Evolutionary conservation across 2,329 filamentous ascomycete species (phyloP).

Genomic region (Talaromyces amestolkiae): DNA sequence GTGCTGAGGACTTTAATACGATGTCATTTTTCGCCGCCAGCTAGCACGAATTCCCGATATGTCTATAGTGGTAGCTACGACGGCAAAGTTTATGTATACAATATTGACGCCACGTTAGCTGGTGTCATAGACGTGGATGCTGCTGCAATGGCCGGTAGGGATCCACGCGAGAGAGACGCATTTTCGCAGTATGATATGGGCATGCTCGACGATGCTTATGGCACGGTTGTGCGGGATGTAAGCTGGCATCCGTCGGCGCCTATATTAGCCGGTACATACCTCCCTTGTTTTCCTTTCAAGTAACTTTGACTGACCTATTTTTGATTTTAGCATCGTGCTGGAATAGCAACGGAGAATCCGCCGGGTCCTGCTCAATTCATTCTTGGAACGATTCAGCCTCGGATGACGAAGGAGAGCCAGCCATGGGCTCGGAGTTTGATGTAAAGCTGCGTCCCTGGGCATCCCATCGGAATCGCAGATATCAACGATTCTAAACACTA

Average conservation of each 20-base stretch:
- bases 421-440: constrained; percentile 61
- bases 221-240: constrained; percentile 79
- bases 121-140: constrained; percentile 72
- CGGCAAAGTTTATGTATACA: constrained; percentile 87
- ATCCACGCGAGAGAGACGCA: constrained; percentile 54
- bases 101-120: constrained; percentile 82
- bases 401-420: constrained; percentile 61
- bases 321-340: constrained; percentile 67
- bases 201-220: constrained; percentile 61
- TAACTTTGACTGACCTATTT: constrained; percentile 2
- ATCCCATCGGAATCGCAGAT: not conserved
- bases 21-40: constrained; percentile 89
- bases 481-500: not conserved
- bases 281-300: not conserved
- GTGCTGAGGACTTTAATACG: constrained; percentile 88
- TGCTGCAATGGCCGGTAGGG: constrained; percentile 61
- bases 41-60: constrained; percentile 82
- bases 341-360: constrained; percentile 72
- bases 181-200: constrained; percentile 56
- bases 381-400: constrained; percentile 67
- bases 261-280: constrained; percentile 63
- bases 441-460: constrained; percentile 50
- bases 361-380: constrained; percentile 75
- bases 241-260: constrained; percentile 88
- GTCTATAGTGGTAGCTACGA: constrained; percentile 91